A percentile compares a stretch with the other conserved stretches of the same genome.
Evolutionary conservation across 2,329 filamentous ascomycete genomes (phyloP).

Genomic region (Ilyonectria destructans): DNA sequence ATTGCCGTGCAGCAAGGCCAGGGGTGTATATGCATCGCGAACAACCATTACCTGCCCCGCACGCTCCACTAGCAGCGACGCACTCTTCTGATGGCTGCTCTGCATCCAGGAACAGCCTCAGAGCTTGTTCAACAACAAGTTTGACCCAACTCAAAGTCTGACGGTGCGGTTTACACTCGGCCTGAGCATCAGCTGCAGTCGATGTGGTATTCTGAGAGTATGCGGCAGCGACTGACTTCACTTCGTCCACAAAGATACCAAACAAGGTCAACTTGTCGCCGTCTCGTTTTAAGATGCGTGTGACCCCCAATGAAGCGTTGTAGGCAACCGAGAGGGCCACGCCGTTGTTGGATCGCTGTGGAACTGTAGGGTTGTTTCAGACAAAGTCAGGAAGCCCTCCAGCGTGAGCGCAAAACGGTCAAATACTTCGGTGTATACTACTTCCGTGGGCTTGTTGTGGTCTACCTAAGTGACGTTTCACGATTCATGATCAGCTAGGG

Average conservation of each 20-base stretch:
- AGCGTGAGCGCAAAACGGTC: neutral
- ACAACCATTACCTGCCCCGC: neutral
- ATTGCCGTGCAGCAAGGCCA: neutral
- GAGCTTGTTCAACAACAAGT: neutral
- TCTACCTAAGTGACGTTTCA: too few relatives aligned
- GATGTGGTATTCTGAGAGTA: neutral
- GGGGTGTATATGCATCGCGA: neutral
- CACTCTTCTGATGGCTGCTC: neutral
- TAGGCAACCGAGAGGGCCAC: neutral
- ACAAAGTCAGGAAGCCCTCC: neutral
- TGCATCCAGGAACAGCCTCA: neutral
- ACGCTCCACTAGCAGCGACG: neutral
- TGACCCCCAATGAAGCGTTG: neutral
- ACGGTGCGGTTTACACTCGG: neutral
- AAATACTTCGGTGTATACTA: neutral
- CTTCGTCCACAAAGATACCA: neutral
- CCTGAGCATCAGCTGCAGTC: neutral
- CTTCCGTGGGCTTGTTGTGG: too few relatives aligned
- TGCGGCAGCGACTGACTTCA: neutral
- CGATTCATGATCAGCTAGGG: too few relatives aligned
- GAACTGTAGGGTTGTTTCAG: neutral
- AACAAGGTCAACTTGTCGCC: neutral
- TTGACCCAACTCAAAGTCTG: neutral
- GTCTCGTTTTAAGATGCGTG: neutral
- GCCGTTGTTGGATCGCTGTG: neutral